These are phyloP conservation scores for Pyronema omphalodes DNA, from an alignment of 495 filamentous ascomycete species.

Conservation along the genomic window DNA sequence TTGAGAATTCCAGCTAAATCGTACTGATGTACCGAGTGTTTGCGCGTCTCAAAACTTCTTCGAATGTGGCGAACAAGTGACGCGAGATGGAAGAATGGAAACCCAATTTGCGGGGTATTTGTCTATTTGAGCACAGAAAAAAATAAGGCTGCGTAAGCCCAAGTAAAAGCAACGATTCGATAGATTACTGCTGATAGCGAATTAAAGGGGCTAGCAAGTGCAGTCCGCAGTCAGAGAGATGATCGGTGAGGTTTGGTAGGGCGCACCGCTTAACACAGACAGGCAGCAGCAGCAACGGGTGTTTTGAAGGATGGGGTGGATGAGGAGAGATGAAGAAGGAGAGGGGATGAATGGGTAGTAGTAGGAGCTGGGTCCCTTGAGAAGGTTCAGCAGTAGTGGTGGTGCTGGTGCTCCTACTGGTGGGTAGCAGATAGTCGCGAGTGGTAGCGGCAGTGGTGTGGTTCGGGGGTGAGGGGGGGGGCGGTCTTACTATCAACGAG, in stretches of 20 bases:
- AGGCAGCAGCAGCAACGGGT: background rate
- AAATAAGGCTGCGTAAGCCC: too few relatives aligned
- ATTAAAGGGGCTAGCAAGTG: too few relatives aligned
- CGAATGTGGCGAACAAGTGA: background rate
- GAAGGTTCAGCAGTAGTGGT: too few relatives aligned
- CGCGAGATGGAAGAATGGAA: background rate
- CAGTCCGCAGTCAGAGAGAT: too few relatives aligned
- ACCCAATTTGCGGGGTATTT: background rate
- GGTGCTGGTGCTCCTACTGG: too few relatives aligned
- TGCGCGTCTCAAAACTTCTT: background rate
- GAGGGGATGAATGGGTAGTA: background rate
- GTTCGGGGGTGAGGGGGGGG: background rate
- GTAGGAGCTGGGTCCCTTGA: background rate
- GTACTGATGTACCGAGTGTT: background rate
- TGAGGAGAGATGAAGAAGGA: background rate
- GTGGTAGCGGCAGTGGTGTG: background rate
- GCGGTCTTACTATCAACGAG: background rate
- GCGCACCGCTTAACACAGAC: background rate
- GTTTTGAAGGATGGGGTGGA: background rate
- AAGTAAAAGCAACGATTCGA: background rate
- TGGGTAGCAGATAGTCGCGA: background rate
- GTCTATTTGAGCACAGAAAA: background rate
- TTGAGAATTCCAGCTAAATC: background rate
- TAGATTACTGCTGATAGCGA: background rate
- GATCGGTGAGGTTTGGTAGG: background rate